Evolutionary conservation across 164 flowering plant species (phyloP).

Genomic region (Aristolochia californica): DNA sequence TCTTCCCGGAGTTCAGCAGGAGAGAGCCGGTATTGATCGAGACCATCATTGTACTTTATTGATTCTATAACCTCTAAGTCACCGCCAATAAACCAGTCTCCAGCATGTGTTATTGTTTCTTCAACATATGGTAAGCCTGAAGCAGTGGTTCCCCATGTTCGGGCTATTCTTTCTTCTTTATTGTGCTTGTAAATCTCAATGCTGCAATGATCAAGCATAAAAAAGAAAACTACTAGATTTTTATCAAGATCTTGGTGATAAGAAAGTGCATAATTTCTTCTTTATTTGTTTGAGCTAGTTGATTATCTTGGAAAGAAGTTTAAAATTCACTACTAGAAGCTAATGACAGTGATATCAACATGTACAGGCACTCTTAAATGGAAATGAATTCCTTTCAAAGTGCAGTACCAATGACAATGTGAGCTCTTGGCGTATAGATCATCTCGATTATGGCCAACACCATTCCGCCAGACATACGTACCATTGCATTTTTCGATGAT

Average conservation of each 20-base stretch:
- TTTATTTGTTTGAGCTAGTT: background rate
- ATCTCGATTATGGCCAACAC: background rate
- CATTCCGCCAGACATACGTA: too few species aligned
- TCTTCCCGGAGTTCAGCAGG: slow-evolving; percentile 75
- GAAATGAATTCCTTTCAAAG: background rate
- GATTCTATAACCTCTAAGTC: slow-evolving; percentile 77
- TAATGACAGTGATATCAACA: too few species aligned
- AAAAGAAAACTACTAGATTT: background rate
- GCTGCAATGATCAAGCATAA: slow-evolving; percentile 23
- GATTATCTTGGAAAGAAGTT: background rate
- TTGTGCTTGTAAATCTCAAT: slow-evolving; percentile 88
- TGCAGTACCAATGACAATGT: background rate
- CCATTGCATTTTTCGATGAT: too few species aligned
- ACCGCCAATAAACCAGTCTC: slow-evolving; percentile 87
- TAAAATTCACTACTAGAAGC: background rate
- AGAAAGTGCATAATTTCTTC: background rate
- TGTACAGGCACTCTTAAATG: too few species aligned
- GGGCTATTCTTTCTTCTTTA: slow-evolving; percentile 79
- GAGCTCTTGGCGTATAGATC: background rate
- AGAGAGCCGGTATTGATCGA: slow-evolving; percentile 73
- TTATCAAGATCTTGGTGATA: background rate
- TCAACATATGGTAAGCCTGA: slow-evolving; percentile 81
- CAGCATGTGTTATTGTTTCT: slow-evolving; percentile 49
- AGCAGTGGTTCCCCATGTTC: slow-evolving; percentile 92
- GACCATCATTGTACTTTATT: slow-evolving; percentile 77